Conservation (phyloP, 371 early-diverging fungal genomes). For the Mortierella sp. region DNA sequence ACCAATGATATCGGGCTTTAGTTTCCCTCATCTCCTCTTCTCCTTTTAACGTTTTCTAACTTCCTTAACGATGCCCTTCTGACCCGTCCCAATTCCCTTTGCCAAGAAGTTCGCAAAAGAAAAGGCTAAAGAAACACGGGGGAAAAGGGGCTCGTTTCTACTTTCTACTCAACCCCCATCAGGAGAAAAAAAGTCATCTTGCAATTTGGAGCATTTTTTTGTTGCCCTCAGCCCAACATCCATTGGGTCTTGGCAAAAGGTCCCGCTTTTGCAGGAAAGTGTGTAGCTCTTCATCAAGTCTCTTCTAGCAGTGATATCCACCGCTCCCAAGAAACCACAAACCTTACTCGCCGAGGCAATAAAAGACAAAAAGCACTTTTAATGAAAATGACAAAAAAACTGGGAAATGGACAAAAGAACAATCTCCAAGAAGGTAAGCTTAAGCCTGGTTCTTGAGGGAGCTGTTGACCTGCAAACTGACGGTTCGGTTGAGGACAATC, state of each 20-base stretch:
- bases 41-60: too few relatives aligned
- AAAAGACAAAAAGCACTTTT: neutral
- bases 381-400: neutral
- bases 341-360: neutral
- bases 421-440: neutral
- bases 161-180: too few relatives aligned
- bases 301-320: neutral
- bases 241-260: neutral
- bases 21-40: neutral
- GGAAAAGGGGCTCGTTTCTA: neutral
- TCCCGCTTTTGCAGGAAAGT: neutral
- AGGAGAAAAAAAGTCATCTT: neutral
- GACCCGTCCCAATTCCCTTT: neutral
- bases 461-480: constrained; percentile 83
- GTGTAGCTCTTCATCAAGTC: too few relatives aligned
- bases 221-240: neutral
- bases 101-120: neutral
- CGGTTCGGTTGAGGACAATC: constrained; percentile 91
- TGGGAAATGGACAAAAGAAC: neutral
- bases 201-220: neutral
- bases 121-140: neutral
- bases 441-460: constrained; percentile 43
- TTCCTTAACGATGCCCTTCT: neutral
- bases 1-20: neutral
- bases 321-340: neutral